phyloP scores from a whole-genome alignment of 148 eudicot species.

The Oxyria digyna region DNA sequence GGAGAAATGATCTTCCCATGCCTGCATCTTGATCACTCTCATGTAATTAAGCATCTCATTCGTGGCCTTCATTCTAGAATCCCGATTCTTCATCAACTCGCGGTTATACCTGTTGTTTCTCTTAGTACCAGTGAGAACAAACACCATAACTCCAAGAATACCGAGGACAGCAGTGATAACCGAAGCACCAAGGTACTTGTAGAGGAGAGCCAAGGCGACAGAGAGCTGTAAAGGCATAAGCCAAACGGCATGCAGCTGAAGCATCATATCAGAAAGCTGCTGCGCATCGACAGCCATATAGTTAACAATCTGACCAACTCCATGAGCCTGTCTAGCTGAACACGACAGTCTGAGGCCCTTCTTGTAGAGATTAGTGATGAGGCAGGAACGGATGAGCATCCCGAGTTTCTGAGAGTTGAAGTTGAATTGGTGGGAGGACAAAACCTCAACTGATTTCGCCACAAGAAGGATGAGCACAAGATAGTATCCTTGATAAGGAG shows the following conservation, averaged over 20 bases:
- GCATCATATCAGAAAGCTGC: conserved; percentile 94
- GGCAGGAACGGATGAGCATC: conserved; percentile 71
- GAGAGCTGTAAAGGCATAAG: conserved; percentile 68
- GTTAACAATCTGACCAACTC: conserved; percentile 89
- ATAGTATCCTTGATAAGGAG: conserved; percentile 75
- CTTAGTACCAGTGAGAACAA: conserved; percentile 36
- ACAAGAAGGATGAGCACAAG: conserved; percentile 50
- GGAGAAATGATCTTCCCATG: conserved; percentile 90
- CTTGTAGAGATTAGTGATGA: conserved; percentile 68
- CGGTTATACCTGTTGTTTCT: conserved; percentile 53
- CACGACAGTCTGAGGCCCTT: conserved; percentile 69
- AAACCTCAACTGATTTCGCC: conserved; percentile 64
- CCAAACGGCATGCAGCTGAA: conserved; percentile 84
- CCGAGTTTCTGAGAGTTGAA: conserved; percentile 80
- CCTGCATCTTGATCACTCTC: conserved; percentile 93
- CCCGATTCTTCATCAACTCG: conserved; percentile 57
- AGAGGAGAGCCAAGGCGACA: conserved; percentile 51
- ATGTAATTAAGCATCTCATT: conserved; percentile 90
- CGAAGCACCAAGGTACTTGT: conserved; percentile 37
- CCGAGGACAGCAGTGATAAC: conserved; percentile 45
- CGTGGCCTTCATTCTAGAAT: conserved; percentile 84
- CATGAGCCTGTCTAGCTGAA: conserved; percentile 79
- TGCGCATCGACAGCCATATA: conserved; percentile 98
- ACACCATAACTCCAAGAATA: conserved; percentile 32
- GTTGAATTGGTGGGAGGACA: conserved; percentile 73